These are phyloP conservation scores for Aspergillus ostianus DNA, from an alignment of 495 filamentous ascomycete genomes.

Conservation along the genomic window DNA sequence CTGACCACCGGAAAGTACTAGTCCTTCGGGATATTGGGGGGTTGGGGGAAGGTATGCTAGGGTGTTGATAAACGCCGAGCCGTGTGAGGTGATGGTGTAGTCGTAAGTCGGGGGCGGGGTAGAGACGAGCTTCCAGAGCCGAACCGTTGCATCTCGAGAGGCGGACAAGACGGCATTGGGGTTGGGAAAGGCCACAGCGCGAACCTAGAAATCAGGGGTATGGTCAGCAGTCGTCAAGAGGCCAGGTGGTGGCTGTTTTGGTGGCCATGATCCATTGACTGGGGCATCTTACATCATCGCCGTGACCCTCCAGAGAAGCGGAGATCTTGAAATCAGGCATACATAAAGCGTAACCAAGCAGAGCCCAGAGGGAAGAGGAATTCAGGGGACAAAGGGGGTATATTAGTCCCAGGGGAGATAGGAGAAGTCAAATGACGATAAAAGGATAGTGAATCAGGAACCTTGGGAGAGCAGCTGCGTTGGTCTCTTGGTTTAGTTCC, in stretches of 20 bases:
- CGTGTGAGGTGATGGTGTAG: conserved; percentile 69
- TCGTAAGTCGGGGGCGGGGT: conserved; percentile 70
- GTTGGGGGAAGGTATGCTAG: conserved; percentile 74
- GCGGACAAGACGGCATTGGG: conserved; percentile 74
- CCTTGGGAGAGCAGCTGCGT: neutral
- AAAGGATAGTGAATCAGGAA: conserved; percentile 4
- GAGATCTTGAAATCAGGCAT: conserved; percentile 78
- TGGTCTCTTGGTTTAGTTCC: conserved; percentile 3
- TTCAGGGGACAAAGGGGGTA: neutral
- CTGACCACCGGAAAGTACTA: conserved; percentile 82
- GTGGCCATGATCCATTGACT: conserved; percentile 16
- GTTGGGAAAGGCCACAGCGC: conserved; percentile 76
- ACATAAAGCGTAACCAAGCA: conserved; percentile 29
- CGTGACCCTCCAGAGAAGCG: conserved; percentile 74
- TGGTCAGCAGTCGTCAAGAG: conserved; percentile 14
- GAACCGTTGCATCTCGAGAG: conserved; percentile 87
- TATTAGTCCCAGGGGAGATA: neutral
- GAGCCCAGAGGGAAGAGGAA: neutral
- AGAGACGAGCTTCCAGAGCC: conserved; percentile 73
- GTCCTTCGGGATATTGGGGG: conserved; percentile 68
- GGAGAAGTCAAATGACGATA: neutral
- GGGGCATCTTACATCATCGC: conserved; percentile 70
- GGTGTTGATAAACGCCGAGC: conserved; percentile 79
- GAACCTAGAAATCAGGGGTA: conserved; percentile 60
- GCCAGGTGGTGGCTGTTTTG: conserved; percentile 13